Evolutionary conservation across 2,329 filamentous ascomycete species (phyloP), one percentile per base, ranked within the genome.

Genomic region (Colletotrichum sp.): DNA sequence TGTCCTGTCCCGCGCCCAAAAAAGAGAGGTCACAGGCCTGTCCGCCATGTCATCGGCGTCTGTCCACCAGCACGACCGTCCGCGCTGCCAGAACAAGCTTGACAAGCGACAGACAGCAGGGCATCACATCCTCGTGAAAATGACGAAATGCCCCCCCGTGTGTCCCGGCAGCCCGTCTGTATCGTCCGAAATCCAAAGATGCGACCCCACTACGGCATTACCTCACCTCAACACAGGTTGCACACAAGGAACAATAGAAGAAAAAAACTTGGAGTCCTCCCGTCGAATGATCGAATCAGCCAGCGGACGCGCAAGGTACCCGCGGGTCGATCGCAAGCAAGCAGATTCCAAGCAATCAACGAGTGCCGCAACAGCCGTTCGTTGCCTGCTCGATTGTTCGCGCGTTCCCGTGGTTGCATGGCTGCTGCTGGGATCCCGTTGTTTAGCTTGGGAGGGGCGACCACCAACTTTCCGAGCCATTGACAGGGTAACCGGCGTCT

Each of bases 401-500:
- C 68, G 68, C 28, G 68, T 71, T 71, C 72, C 72, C 61, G 68
- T 66, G 68, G 72, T 71, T 74, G 72, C 62, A 74, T 71, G 68
- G 43, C 55, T 12, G 26, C 63, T 73, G 63, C 69, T 59, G 28
- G 73, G 73, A 36, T 65, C 63, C 43, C 64, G 73, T 64, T 68
- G 73, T 75, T 68, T 73, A 68, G 65, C 63, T 68, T 26, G 56
- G 52, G 38, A 32, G 61, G 63, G 28, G 43, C 56, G 69, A 32
- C 38, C 43, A 26, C 24, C 48, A 59, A 48, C 59, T 52, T 74
- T 24, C 59, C 67, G 61, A 66, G 58, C 56, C 58, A 75, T 73
- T 75, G 73, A 73, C 69, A 73, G 63, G 69, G 73, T 73, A 75
- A 73, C 73, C 56, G 69, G 69, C 69, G 64, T 58, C 28, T 68